Conservation (phyloP, 176 grass and related monocot genomes). For the Juncus effusus region DNA sequence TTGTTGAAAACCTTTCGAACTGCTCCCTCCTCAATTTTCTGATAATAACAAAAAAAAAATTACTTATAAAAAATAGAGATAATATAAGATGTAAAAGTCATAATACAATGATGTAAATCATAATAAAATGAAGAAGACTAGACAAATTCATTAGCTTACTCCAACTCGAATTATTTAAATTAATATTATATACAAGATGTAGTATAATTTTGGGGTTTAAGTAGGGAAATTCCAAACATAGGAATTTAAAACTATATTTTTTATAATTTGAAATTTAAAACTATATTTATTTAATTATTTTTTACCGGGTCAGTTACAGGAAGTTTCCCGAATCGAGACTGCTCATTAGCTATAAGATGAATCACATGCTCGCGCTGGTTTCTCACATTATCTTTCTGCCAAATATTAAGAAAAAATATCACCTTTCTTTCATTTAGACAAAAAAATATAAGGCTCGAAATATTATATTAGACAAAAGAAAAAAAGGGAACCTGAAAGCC, state of each 20-base stretch:
- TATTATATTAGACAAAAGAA: background rate
- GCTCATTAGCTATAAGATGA: slow-evolving; percentile 78
- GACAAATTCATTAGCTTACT: no score
- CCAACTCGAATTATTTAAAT: no score
- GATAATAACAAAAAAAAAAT: no score
- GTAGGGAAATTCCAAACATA: no score
- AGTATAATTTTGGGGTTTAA: no score
- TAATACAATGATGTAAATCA: no score
- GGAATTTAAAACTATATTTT: slow-evolving; percentile 38
- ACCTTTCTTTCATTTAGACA: slow-evolving; percentile 6
- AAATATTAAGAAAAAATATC: background rate
- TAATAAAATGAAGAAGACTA: no score
- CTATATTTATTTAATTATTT: background rate
- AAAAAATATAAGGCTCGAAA: slow-evolving; percentile 1
- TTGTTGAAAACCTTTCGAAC: no score
- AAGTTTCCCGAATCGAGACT: slow-evolving; percentile 44
- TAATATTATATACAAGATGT: no score
- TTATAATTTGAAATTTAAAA: slow-evolving; percentile 29
- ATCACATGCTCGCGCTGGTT: slow-evolving; percentile 95
- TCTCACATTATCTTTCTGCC: slow-evolving; percentile 76
- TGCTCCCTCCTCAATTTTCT: no score
- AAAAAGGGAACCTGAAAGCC: slow-evolving; percentile 69
- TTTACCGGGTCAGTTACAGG: slow-evolving; percentile 27
- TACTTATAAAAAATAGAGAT: no score
- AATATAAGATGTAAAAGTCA: no score